Evolutionary conservation across 1,284 basidiomycete species (phyloP).

Genomic region (Malassezia sp.): DNA sequence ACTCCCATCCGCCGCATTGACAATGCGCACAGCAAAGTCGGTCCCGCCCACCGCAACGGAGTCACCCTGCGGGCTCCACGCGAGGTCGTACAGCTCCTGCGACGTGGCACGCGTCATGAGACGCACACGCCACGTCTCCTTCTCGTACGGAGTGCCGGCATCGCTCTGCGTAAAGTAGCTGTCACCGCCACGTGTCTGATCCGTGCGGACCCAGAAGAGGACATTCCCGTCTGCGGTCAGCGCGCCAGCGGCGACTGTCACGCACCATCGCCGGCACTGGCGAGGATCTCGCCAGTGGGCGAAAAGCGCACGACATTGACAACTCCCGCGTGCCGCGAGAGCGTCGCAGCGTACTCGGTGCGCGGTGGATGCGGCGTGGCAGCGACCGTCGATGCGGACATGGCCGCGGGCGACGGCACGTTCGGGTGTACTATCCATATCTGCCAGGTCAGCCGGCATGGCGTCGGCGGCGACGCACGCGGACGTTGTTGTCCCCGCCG

Average conservation of each 20-base stretch:
- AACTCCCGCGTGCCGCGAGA: slow-evolving; percentile 80
- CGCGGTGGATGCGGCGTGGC: slow-evolving; percentile 55
- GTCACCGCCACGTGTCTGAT: slow-evolving; percentile 55
- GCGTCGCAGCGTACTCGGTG: slow-evolving; percentile 87
- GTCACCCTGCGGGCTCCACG: slow-evolving; percentile 90
- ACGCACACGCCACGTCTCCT: slow-evolving; percentile 87
- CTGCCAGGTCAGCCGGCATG: slow-evolving; percentile 3
- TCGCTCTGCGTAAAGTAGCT: slow-evolving; percentile 59
- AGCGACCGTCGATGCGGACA: slow-evolving; percentile 54
- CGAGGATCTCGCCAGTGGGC: slow-evolving; percentile 51
- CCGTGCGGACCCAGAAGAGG: slow-evolving; percentile 81
- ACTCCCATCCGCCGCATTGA: slow-evolving; percentile 56
- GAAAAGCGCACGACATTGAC: slow-evolving; percentile 95
- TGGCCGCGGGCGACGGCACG: slow-evolving; percentile 45
- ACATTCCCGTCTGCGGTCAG: slow-evolving; percentile 99
- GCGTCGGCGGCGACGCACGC: slow-evolving; percentile 54
- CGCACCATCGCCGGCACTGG: slow-evolving; percentile 53
- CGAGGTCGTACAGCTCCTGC: slow-evolving; percentile 82
- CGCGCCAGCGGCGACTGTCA: too few species aligned
- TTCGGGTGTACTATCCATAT: slow-evolving; percentile 46
- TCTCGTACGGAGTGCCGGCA: slow-evolving; percentile 75
- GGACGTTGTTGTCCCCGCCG: slow-evolving; percentile 92
- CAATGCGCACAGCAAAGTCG: slow-evolving; percentile 83
- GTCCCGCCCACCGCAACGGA: slow-evolving; percentile 89
- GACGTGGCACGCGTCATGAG: slow-evolving; percentile 61